Evolutionary conservation across 495 filamentous ascomycete genomes (phyloP).

Genomic region (Penicillium nucicola): DNA sequence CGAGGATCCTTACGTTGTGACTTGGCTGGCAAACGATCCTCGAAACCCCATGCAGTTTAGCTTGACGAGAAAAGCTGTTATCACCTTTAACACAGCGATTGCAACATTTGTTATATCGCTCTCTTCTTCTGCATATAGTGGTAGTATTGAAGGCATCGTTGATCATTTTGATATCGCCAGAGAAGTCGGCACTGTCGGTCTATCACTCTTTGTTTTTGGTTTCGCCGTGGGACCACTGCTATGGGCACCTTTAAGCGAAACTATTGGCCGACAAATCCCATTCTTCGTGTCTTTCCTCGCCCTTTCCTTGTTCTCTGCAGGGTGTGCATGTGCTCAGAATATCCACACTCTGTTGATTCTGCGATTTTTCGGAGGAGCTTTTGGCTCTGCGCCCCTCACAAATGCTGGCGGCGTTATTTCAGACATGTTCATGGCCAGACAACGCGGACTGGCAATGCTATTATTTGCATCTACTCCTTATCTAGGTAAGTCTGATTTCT

Average conservation of each 20-base stretch:
- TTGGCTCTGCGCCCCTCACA: slow-evolving; percentile 56
- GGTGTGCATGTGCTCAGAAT: slow-evolving; percentile 49
- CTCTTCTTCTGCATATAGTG: slow-evolving; percentile 53
- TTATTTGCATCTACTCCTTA: too few species aligned
- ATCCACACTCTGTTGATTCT: slow-evolving; percentile 56
- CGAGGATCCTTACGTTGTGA: too few species aligned
- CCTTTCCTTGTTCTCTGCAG: slow-evolving; percentile 57
- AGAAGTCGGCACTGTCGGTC: slow-evolving; percentile 2
- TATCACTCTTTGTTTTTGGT: slow-evolving; percentile 9
- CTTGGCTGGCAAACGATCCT: too few species aligned
- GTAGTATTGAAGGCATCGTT: not conserved
- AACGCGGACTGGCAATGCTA: slow-evolving; percentile 42
- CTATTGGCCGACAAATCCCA: slow-evolving; percentile 40
- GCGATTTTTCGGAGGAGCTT: slow-evolving; percentile 60
- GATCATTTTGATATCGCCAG: not conserved
- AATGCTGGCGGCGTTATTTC: slow-evolving; percentile 58
- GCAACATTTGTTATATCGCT: too few species aligned
- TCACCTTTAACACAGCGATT: too few species aligned
- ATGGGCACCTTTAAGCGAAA: slow-evolving; percentile 56
- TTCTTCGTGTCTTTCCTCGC: slow-evolving; percentile 46
- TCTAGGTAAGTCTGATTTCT: too few species aligned
- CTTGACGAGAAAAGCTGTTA: too few species aligned
- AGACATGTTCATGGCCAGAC: slow-evolving; percentile 51
- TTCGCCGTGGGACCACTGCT: slow-evolving; percentile 13
- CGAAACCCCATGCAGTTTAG: too few species aligned